Evolutionary conservation across 305 asterid species (phyloP), one percentile per base, ranked within the genome.

Genomic region (Andrographis paniculata): DNA sequence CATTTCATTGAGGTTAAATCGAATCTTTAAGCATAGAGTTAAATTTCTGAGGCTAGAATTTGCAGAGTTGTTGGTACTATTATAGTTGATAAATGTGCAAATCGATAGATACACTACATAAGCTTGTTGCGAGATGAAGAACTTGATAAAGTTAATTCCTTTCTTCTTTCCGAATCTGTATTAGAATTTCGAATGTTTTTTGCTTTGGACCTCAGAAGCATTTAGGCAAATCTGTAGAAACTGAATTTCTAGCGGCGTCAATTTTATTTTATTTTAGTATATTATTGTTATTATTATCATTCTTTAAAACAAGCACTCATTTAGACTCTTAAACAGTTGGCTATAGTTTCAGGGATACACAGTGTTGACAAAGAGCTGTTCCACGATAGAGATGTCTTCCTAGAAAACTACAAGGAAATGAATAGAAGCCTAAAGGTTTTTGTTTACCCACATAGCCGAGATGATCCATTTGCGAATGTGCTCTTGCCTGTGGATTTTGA

Each of bases 321-420:
- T 52, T 59, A 31, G 50, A 39, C 43, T 50, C 16, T 19, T 53
- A 41, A 59, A 52, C 53, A 44, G 55, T 30, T 63, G 44, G 51
- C 28, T 59, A 59, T 48, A 63, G 75, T 71, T 62, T 65, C 78
- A 53, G 77, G 68, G 49, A 55, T 45, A 45, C 22, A 51, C 63
- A 47, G 31, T 47, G 59, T 66, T 49, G 59, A 64, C 31, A 33
- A 61, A 37, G 66, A 66, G 60, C 54, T 74, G 56, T 80, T 73
- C 72, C 84, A 80, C 61, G 89, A 76, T 58, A 61, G 71, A 65
- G 76, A 75, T 22, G 12, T 53, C 63, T 84, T 84, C 67, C 50
- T 60, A 30, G 68, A 72, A 37, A 70, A 70, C 72, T 84, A 84
- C 75, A 61, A 63, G 50, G 76, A 80, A 53, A 84, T 84, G 95